Conservation (phyloP, 2,329 filamentous ascomycete genomes). For the Fusarium miscanthi region DNA sequence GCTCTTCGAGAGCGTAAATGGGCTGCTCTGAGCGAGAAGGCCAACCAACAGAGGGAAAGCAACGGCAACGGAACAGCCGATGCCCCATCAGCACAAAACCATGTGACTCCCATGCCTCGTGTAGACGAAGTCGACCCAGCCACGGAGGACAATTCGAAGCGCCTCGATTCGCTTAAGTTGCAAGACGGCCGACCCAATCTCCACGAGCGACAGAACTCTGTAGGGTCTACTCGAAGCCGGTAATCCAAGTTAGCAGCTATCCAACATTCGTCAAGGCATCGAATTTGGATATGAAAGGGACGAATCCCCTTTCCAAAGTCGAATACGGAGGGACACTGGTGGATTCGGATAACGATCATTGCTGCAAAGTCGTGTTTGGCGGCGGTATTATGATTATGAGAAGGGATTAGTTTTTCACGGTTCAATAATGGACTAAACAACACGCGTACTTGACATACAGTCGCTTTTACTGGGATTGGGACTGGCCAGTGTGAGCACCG, state of each 20-base stretch:
- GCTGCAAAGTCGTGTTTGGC: conserved; percentile 29
- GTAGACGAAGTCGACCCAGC: conserved; percentile 83
- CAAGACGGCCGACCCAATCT: conserved; percentile 75
- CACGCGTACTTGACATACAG: conserved; percentile 34
- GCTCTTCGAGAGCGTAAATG: conserved; percentile 86
- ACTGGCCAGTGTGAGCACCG: conserved; percentile 17
- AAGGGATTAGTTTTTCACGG: conserved; percentile 35
- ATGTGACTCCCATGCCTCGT: conserved; percentile 58
- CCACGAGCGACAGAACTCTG: conserved; percentile 71
- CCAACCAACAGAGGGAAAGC: conserved; percentile 71
- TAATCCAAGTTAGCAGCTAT: conserved; percentile 49
- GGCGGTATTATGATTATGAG: conserved; percentile 35
- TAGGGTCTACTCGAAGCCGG: conserved; percentile 64
- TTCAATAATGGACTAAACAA: conserved; percentile 39
- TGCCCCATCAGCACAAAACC: conserved; percentile 48
- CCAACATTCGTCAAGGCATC: conserved; percentile 11
- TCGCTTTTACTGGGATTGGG: conserved; percentile 28
- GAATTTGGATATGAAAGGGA: conserved; percentile 26
- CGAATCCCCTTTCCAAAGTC: conserved; percentile 2
- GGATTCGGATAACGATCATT: conserved; percentile 20
- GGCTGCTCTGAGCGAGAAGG: conserved; percentile 85
- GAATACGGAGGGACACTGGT: conserved; percentile 13
- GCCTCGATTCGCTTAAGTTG: conserved; percentile 88
- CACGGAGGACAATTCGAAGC: conserved; percentile 85
- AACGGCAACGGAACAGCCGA: conserved; percentile 47